These are phyloP conservation scores for Ilyonectria sp. DNA, from an alignment of 2,329 filamentous ascomycete species.

Conservation along the genomic window DNA sequence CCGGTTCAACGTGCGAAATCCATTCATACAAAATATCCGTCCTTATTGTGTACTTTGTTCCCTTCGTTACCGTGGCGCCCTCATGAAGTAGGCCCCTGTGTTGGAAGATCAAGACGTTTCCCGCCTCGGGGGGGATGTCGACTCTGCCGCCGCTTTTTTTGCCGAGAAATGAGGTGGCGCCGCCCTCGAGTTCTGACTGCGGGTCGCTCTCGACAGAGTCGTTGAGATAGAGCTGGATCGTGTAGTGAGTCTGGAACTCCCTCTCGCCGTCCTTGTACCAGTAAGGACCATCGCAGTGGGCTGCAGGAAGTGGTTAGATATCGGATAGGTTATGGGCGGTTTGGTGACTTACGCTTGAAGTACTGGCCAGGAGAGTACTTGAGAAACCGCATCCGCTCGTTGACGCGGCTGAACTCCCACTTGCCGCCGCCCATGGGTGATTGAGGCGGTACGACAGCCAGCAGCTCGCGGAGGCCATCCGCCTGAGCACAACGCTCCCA, in stretches of 20 bases:
- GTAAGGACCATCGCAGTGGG: slow-evolving; percentile 79
- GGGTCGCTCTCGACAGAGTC: slow-evolving; percentile 45
- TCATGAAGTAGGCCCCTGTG: slow-evolving; percentile 67
- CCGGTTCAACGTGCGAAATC: slow-evolving; percentile 34
- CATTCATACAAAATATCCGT: slow-evolving; percentile 68
- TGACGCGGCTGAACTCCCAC: slow-evolving; percentile 69
- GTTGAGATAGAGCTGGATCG: slow-evolving; percentile 67
- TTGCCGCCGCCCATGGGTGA: slow-evolving; percentile 40
- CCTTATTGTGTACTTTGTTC: slow-evolving; percentile 71
- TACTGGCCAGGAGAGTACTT: slow-evolving; percentile 81
- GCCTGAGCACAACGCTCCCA: slow-evolving; percentile 70
- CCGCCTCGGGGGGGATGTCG: slow-evolving; percentile 70
- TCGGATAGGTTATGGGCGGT: accelerated
- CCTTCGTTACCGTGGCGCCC: slow-evolving; percentile 66
- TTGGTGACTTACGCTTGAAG: slow-evolving; percentile 67
- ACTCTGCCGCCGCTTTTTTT: slow-evolving; percentile 58
- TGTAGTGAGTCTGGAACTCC: slow-evolving; percentile 64
- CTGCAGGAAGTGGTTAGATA: slow-evolving; percentile 50
- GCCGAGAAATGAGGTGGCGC: slow-evolving; percentile 70
- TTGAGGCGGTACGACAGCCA: slow-evolving; percentile 54
- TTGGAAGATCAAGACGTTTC: slow-evolving; percentile 74
- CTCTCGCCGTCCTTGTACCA: slow-evolving; percentile 65
- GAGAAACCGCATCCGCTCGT: slow-evolving; percentile 83
- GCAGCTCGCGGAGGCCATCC: slow-evolving; percentile 57
- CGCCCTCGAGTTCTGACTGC: slow-evolving; percentile 59